Base-by-base conservation (phyloP, 768 basidiomycete genomes). In the Macrolepiota albuminosa region DNA sequence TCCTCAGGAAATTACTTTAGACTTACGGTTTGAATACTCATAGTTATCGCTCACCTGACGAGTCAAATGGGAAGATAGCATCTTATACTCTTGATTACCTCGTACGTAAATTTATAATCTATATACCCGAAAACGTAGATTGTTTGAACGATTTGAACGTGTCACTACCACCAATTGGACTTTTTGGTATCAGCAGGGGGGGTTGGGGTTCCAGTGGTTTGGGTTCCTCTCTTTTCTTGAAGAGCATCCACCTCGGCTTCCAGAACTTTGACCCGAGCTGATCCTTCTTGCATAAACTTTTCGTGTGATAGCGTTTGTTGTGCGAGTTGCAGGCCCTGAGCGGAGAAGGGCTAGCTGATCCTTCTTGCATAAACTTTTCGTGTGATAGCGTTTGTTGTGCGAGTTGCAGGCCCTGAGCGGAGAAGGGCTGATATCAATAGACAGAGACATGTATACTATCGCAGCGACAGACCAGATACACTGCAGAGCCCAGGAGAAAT, bases 401-500 rank as follows among this genome's bases (percentile, higher is more conserved):
- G 29, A 91, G 76, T 63, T 90, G 84, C 43, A 93, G 75, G 49
- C 80, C 84, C 91, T 92, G 65, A 62, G 56, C 54, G 40, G 26
- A 60, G 24, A 47, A 54, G 49, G 40, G 37, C 31, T 49, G n/a
- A n/a, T n/a, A 58, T 58, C 54, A 24, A 54, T 46, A 49, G 29
- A 37, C 31, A 36, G 26, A 37, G 52, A 53, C 34, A 59, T 29
- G 43, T 29, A 21, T 34, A 62, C 40, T 21, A 26, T 8, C 6
- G 43, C 54, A 31, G 5, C 9, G 50, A 65, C 78, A 50, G 68
- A 89, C 91, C 65, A 91, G 76, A 73, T 91, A 93, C 58, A 93
- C 81, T 9, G 86, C 88, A 54, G 89, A 91, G 18, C 90, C 91
- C 13, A 93, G 77, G 54, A 93, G 75, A 54, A 86, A 84, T 56